Conservation (phyloP, 345 rosid genomes). For the Eucalyptus caleyi region DNA sequence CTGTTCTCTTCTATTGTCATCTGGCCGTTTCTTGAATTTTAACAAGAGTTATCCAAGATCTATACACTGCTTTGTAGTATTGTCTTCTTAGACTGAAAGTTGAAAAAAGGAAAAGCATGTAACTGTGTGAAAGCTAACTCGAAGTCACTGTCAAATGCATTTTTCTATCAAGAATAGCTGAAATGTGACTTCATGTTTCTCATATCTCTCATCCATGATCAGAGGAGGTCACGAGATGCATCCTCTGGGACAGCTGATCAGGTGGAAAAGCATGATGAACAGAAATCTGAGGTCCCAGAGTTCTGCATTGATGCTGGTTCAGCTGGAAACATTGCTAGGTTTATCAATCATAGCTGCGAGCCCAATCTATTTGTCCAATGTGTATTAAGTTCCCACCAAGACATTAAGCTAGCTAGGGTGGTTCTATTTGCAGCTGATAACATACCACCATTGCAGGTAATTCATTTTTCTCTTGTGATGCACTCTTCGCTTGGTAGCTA, state of each 20-base stretch:
- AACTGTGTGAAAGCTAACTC: not conserved
- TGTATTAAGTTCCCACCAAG: conserved; percentile 73
- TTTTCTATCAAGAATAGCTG: not conserved
- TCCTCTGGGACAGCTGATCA: conserved; percentile 11
- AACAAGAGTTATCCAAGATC: not conserved
- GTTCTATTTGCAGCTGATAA: conserved; percentile 92
- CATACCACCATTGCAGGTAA: conserved; percentile 89
- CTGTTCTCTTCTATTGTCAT: not conserved
- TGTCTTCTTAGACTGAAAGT: not conserved
- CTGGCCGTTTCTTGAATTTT: not conserved
- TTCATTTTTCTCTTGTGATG: not conserved
- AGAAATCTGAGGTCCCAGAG: conserved; percentile 56
- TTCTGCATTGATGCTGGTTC: conserved; percentile 89
- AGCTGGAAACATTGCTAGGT: conserved; percentile 75
- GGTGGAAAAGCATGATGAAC: conserved; percentile 17
- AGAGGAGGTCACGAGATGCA: conserved; percentile 55
- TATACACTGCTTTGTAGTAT: not conserved
- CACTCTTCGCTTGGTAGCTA: not conserved
- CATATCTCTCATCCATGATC: not conserved
- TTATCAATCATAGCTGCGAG: conserved; percentile 88
- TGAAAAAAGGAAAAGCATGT: not conserved
- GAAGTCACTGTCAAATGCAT: not conserved
- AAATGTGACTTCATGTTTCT: not conserved
- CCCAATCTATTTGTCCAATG: conserved; percentile 94
- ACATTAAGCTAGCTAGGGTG: conserved; percentile 71